phyloP scores from a whole-genome alignment of 2,329 filamentous ascomycete species.

The Diaporthe sp. region DNA sequence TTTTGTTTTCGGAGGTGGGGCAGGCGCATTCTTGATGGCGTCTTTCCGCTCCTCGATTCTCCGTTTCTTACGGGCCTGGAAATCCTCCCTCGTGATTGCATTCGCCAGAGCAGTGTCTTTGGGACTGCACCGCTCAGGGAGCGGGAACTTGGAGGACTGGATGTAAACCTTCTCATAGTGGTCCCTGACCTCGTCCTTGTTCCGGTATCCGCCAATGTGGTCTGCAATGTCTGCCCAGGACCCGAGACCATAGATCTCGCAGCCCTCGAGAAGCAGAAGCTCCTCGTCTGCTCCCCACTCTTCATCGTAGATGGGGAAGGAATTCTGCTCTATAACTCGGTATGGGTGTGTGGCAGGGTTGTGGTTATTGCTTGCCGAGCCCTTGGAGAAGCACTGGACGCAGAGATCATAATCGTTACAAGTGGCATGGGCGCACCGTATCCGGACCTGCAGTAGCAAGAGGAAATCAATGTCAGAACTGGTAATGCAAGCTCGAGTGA shows the following conservation, averaged over 20 bases:
- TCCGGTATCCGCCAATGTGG: conserved; percentile 94
- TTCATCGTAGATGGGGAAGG: conserved; percentile 93
- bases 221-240: conserved; percentile 99
- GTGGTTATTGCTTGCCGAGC: conserved; percentile 85
- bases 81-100: conserved; percentile 88
- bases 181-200: conserved; percentile 95
- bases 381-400: conserved; percentile 92
- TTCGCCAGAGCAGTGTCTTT: conserved; percentile 84
- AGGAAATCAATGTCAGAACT: conserved; percentile 6
- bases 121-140: conserved; percentile 89
- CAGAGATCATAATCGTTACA: conserved; percentile 98
- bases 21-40: conserved; percentile 84
- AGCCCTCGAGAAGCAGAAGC: conserved; percentile 90
- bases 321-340: conserved; percentile 97
- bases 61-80: conserved; percentile 92
- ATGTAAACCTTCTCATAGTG: conserved; percentile 94
- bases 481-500: conserved; percentile 13
- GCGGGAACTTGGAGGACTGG: conserved; percentile 84
- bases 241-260: conserved; percentile 94
- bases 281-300: conserved; percentile 99
- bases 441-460: conserved; percentile 80
- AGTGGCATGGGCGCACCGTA: conserved; percentile 85
- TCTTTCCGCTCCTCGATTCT: conserved; percentile 94
- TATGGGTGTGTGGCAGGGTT: conserved; percentile 89
- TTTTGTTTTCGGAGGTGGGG: conserved; percentile 91